phyloP scores from a whole-genome alignment of 176 grass and related monocot species.

The Avena insularis region DNA sequence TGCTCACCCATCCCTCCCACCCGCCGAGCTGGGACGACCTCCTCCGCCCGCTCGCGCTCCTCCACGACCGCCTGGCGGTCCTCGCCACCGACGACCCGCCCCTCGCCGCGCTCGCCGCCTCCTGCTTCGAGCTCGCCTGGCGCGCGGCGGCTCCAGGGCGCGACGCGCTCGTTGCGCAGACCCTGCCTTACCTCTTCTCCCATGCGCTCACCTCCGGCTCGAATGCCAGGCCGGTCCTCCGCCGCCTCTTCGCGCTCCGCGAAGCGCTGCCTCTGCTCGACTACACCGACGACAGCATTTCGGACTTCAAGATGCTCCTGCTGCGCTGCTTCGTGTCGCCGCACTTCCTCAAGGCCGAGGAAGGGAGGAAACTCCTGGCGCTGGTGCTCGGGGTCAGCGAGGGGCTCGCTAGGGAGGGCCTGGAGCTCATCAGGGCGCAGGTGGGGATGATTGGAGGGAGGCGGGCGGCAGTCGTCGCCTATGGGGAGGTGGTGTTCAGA shows the following conservation, averaged over 20 bases:
- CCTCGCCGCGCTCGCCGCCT: slow-evolving; percentile 63
- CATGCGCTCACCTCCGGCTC: slow-evolving; percentile 56
- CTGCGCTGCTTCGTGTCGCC: slow-evolving; percentile 75
- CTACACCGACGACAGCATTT: slow-evolving; percentile 89
- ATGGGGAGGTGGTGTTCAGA: slow-evolving; percentile 84
- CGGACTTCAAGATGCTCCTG: slow-evolving; percentile 79
- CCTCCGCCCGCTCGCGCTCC: slow-evolving; percentile 52
- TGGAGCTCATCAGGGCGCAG: slow-evolving; percentile 74
- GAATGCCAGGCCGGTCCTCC: slow-evolving; percentile 62
- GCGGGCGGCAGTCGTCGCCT: slow-evolving; percentile 72
- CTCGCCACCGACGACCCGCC: slow-evolving; percentile 61
- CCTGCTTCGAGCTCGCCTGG: slow-evolving; percentile 83
- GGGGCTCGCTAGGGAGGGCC: slow-evolving; percentile 65
- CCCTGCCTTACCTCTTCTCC: slow-evolving; percentile 85
- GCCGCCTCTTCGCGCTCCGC: slow-evolving; percentile 72
- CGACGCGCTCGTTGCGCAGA: slow-evolving; percentile 79
- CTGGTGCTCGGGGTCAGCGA: slow-evolving; percentile 72
- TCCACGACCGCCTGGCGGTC: slow-evolving; percentile 67
- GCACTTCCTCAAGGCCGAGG: slow-evolving; percentile 72
- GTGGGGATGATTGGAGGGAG: slow-evolving; percentile 61
- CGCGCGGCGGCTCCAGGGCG: slow-evolving; percentile 57
- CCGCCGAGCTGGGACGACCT: slow-evolving; percentile 56
- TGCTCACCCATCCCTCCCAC: slow-evolving; percentile 71
- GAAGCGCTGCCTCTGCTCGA: slow-evolving; percentile 85
- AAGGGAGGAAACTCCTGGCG: slow-evolving; percentile 71